Base-by-base conservation (phyloP, 306 rosid genomes). In the Mimosa bimucronata region DNA sequence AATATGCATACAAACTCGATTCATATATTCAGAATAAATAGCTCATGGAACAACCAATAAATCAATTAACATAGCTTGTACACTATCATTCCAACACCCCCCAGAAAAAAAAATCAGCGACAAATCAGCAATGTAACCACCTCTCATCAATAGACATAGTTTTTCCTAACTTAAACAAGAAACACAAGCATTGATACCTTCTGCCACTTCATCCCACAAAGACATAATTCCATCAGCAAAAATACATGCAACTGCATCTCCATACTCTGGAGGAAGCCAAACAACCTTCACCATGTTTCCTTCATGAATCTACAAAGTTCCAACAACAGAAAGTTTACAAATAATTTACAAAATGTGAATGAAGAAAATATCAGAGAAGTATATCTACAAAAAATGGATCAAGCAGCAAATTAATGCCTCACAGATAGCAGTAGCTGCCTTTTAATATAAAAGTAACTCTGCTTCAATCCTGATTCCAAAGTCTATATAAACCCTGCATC, bases 181-280 rank as follows among this genome's bases (percentile, higher is more conserved):
- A 64, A 57, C 15, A 45, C 26, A 67, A 34, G 45, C 14, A 70
- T 48, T 6, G 55, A 68, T 83, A 94, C 99, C 99, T 90, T 91
- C 90, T 2, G 68, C 91, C 73, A 81, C 87, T 83, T 95, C 99
- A 85, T 95, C 99, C 88, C 81, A 89, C 85, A 95, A 25, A 23
- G 89, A 87, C 21, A 91, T 73, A 72, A 88, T 78, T 69, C 99
- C 98, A 85, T 95, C 92, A 0, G 66, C 73, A 8, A 83, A 89
- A 62, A 91, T 81, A 79, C 97, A 95, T 1, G 97, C 97, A 69
- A 91, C 89, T 18, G 97, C 95, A 74, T 95, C 97, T 16, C 98
- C 99, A 72, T 86, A 87, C 66, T 89, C 92, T 23, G 97, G 94
- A 45, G 97, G 97, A 75, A 88, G 80, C 99, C 99, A 95, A 76